These are phyloP conservation scores for Solanum dulcamara DNA, from an alignment of 257 asterid species.

Conservation along the genomic window DNA sequence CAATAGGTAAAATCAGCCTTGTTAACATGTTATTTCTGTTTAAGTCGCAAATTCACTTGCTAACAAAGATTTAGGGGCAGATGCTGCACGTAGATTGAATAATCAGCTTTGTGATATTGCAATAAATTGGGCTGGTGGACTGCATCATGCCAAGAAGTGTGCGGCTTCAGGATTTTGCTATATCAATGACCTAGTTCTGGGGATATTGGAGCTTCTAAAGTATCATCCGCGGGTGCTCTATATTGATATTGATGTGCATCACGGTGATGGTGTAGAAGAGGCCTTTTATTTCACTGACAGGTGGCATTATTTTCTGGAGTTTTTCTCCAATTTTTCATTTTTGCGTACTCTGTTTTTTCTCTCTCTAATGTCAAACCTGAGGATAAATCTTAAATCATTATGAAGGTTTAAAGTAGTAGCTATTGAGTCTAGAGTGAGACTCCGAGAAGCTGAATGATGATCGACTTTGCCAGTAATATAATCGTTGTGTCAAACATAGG, in stretches of 20 bases:
- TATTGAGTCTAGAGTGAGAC: neutral
- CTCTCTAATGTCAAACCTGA: neutral
- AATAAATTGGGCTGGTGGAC: conserved; percentile 99
- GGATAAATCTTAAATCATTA: neutral
- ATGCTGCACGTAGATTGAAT: conserved; percentile 95
- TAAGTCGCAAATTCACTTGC: conserved; percentile 2
- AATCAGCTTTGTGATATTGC: conserved; percentile 85
- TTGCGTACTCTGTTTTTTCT: neutral
- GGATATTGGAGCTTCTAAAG: conserved; percentile 94
- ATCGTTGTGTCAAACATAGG: neutral
- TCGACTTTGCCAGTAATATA: neutral
- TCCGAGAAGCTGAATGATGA: neutral
- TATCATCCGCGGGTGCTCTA: conserved; percentile 91
- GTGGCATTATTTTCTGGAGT: conserved; percentile 17
- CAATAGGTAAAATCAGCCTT: conserved; percentile 52
- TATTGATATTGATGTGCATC: conserved; percentile 98
- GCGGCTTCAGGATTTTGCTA: conserved; percentile 99
- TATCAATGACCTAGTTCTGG: conserved; percentile 89
- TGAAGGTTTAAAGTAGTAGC: neutral
- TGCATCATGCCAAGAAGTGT: conserved; percentile 99
- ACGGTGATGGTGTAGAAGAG: conserved; percentile 99
- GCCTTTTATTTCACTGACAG: conserved; percentile 96
- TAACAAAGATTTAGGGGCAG: conserved; percentile 30
- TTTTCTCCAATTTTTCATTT: neutral
- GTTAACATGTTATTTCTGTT: neutral